phyloP scores from a whole-genome alignment of 352 stramenopile genomes.

The Phytophthora sojae region DNA sequence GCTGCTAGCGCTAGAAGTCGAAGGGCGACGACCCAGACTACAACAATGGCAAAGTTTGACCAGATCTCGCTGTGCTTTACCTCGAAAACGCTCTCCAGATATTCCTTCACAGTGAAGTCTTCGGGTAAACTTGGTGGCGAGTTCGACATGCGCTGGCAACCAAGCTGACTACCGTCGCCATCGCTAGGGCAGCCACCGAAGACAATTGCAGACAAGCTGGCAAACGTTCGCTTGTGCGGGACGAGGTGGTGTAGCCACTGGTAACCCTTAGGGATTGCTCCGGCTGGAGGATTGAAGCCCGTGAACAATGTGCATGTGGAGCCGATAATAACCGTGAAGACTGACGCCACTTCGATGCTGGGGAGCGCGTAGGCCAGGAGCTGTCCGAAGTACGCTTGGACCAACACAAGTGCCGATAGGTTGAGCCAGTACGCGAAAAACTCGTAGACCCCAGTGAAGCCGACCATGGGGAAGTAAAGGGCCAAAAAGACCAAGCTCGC shows the following conservation, averaged over 20 bases:
- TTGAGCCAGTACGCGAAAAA: conserved; percentile 57
- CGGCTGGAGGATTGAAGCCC: conserved; percentile 43
- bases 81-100: conserved; percentile 35
- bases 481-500: conserved; percentile 23
- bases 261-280: conserved; percentile 33
- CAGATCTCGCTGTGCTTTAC: conserved; percentile 40
- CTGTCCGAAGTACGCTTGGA: conserved; percentile 58
- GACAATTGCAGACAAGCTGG: conserved; percentile 36
- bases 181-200: conserved; percentile 32
- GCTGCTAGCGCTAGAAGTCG: conserved; percentile 31
- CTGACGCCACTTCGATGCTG: conserved; percentile 35
- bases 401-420: conserved; percentile 44
- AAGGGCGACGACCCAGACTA: conserved; percentile 30
- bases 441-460: conserved; percentile 11
- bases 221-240: conserved; percentile 36
- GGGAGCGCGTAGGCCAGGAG: conserved; percentile 48
- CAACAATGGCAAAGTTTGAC: conserved; percentile 28
- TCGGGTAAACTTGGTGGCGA: conserved; percentile 29
- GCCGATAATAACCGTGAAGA: conserved; percentile 42
- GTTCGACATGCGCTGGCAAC: conserved; percentile 26
- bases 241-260: conserved; percentile 41
- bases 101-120: conserved; percentile 41
- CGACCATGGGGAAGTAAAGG: conserved; percentile 21
- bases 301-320: conserved; percentile 51
- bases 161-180: conserved; percentile 8